Conservation (phyloP, 2,329 filamentous ascomycete species). For the Zymoseptoria ardabiliae region DNA sequence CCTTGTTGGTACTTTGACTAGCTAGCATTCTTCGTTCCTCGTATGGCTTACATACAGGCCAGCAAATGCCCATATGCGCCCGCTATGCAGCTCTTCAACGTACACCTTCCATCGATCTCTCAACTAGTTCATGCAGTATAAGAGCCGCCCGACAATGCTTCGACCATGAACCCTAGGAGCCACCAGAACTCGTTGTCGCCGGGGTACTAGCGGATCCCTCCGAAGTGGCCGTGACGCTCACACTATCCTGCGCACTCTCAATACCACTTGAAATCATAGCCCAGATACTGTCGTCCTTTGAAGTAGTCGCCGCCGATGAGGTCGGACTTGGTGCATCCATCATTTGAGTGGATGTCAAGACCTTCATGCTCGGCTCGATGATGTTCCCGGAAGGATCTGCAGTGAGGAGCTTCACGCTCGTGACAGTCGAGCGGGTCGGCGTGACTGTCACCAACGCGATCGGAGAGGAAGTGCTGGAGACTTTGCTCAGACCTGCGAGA, state of each 20-base stretch:
- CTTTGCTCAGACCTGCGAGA: constrained; percentile 8
- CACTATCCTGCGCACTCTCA: neutral
- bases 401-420: constrained; percentile 16
- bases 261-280: neutral
- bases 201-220: neutral
- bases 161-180: neutral
- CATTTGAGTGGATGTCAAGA: neutral
- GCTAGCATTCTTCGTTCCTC: too few species aligned
- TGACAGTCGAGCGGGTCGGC: constrained; percentile 14
- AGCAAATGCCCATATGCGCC: neutral
- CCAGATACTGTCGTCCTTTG: neutral
- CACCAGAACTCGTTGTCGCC: neutral
- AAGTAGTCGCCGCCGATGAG: neutral
- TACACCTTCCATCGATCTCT: neutral
- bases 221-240: neutral
- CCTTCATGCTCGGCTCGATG: constrained; percentile 1
- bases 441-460: constrained; percentile 10
- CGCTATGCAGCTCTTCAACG: too few species aligned
- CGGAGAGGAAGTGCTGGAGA: neutral
- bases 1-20: neutral
- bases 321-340: neutral
- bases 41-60: too few species aligned
- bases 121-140: neutral
- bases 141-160: neutral
- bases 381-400: constrained; percentile 8